Evolutionary conservation across 2,329 filamentous ascomycete species (phyloP).

Genomic region (Diaporthe citriasiana): DNA sequence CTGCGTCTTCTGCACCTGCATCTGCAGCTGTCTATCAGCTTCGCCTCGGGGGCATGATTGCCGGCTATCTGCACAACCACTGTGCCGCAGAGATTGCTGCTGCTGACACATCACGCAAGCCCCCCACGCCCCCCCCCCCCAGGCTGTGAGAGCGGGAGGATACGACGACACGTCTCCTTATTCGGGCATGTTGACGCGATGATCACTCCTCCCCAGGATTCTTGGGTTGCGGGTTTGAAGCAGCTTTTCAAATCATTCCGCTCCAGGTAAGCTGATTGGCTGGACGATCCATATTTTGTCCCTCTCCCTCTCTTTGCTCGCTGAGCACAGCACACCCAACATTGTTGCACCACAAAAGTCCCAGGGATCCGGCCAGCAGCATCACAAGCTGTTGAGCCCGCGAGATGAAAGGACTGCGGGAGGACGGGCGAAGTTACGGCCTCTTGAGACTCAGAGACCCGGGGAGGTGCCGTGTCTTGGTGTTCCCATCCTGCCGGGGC

Average conservation of each 20-base stretch:
- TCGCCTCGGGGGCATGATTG: conserved; percentile 30
- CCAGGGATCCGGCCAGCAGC: neutral
- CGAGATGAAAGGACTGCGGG: conserved; percentile 22
- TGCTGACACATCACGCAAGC: conserved; percentile 13
- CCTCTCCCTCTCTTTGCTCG: neutral
- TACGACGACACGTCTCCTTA: neutral
- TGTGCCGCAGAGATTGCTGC: conserved; percentile 9
- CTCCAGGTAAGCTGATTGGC: neutral
- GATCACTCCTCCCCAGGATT: neutral
- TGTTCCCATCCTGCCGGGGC: conserved; percentile 16
- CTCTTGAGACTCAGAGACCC: neutral
- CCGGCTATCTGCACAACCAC: conserved; percentile 18
- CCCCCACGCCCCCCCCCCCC: neutral
- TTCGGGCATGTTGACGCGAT: neutral
- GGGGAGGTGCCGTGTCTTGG: conserved; percentile 2
- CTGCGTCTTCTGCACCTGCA: neutral
- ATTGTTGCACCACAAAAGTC: neutral
- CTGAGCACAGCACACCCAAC: conserved; percentile 10
- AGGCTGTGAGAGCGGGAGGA: conserved; percentile 4
- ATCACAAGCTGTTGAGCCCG: neutral
- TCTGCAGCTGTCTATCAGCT: conserved; percentile 26
- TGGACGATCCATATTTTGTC: neutral
- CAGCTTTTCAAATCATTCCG: neutral
- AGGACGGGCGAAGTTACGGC: neutral
- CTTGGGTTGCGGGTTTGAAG: neutral